Evolutionary conservation across 768 basidiomycete genomes (phyloP).

Genomic region (Kwoniella bestiolae): DNA sequence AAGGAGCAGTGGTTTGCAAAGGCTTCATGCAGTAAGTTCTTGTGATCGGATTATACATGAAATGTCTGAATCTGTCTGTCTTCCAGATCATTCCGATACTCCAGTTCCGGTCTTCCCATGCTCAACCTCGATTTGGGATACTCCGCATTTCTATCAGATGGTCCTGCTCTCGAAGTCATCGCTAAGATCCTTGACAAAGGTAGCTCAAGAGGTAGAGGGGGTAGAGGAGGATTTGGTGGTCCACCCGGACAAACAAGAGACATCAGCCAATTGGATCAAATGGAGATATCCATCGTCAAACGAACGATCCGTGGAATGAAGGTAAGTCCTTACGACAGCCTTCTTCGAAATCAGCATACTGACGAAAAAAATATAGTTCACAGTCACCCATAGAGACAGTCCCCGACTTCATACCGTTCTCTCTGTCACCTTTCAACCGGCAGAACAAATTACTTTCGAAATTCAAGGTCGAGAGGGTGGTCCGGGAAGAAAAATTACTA

Average conservation of each 20-base stretch:
- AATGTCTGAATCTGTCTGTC: neutral
- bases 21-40: slow-evolving; percentile 55
- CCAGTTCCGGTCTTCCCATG: slow-evolving; percentile 45
- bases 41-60: neutral
- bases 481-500: slow-evolving; percentile 31
- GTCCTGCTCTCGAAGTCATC: slow-evolving; percentile 53
- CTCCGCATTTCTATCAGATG: slow-evolving; percentile 54
- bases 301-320: slow-evolving; percentile 41
- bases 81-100: slow-evolving; percentile 54
- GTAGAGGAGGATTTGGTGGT: slow-evolving; percentile 18
- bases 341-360: neutral
- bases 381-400: slow-evolving; percentile 46
- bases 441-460: slow-evolving; percentile 46
- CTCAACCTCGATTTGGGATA: slow-evolving; percentile 56
- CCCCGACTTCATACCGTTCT: slow-evolving; percentile 46
- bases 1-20: slow-evolving; percentile 54
- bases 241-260: neutral
- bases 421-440: slow-evolving; percentile 42
- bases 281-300: slow-evolving; percentile 39
- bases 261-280: slow-evolving; percentile 18
- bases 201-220: slow-evolving; percentile 21
- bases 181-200: slow-evolving; percentile 38
- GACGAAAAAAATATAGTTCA: slow-evolving; percentile 35
- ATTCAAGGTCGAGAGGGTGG: slow-evolving; percentile 43
- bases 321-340: slow-evolving; percentile 22